Percentiles rank a stretch among this genome's conserved stretches.
Evolutionary conservation across 2,329 filamentous ascomycete species (phyloP).

Genomic region (Aspergillus quadrilineatus): DNA sequence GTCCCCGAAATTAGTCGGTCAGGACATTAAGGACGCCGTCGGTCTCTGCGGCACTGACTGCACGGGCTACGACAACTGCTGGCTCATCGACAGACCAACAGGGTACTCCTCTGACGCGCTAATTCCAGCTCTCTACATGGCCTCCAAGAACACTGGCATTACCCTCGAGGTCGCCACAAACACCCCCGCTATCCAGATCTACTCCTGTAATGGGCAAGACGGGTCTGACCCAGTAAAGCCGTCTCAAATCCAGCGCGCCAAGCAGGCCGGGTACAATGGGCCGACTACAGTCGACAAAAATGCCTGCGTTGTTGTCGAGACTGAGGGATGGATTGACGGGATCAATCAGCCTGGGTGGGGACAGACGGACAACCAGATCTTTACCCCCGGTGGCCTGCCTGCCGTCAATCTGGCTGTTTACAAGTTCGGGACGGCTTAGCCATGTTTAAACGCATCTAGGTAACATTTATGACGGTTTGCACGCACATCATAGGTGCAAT

Average conservation of each 20-base stretch:
- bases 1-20: constrained; percentile 73
- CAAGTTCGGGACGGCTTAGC: constrained; percentile 43
- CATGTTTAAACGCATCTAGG: background rate
- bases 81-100: constrained; percentile 46
- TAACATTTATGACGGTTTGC: background rate
- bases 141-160: constrained; percentile 72
- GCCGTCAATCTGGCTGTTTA: constrained; percentile 47
- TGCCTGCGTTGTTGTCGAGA: constrained; percentile 86
- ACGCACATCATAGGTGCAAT: background rate
- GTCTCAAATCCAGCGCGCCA: constrained; percentile 51
- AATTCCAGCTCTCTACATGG: constrained; percentile 59
- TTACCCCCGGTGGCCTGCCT: constrained; percentile 40
- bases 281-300: constrained; percentile 59
- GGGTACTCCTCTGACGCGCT: constrained; percentile 35
- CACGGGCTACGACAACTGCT: constrained; percentile 73
- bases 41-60: constrained; percentile 80
- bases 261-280: constrained; percentile 53
- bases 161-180: constrained; percentile 77
- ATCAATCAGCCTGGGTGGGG: constrained; percentile 92
- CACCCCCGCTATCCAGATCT: constrained; percentile 85
- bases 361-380: constrained; percentile 50
- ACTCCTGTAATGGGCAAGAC: constrained; percentile 76
- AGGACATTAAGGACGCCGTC: constrained; percentile 62
- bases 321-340: constrained; percentile 89
- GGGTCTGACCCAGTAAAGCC: constrained; percentile 53